Percentiles rank a stretch among this genome's conserved stretches.
Conservation (phyloP, 1,284 basidiomycete species). For the Xerocomus nothofagi region DNA sequence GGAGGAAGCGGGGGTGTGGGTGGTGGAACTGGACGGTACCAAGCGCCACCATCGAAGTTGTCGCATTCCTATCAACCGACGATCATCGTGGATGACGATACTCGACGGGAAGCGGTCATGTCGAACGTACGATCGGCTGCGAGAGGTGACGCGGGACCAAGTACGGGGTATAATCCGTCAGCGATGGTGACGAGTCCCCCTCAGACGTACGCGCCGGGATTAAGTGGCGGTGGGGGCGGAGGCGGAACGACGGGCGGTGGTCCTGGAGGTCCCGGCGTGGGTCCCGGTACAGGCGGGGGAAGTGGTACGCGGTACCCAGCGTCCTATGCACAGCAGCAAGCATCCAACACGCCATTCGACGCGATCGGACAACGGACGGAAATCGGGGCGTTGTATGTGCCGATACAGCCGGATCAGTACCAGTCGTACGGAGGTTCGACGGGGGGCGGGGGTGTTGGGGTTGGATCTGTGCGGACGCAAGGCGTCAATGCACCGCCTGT, state of each 20-base stretch:
- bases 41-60: conserved; percentile 63
- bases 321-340: conserved; percentile 46
- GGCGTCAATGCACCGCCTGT: conserved; percentile 31
- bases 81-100: conserved; percentile 63
- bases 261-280: not conserved
- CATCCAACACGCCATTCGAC: conserved; percentile 54
- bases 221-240: not conserved
- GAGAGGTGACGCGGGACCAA: conserved; percentile 44
- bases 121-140: conserved; percentile 73
- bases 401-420: conserved; percentile 78
- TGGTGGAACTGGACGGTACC: conserved; percentile 25
- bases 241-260: conserved; percentile 3
- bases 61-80: conserved; percentile 60
- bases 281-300: conserved; percentile 1
- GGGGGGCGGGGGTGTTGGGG: conserved; percentile 32
- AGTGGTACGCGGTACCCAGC: conserved; percentile 46
- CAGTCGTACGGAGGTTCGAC: conserved; percentile 49
- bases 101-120: conserved; percentile 68
- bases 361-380: conserved; percentile 61
- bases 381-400: conserved; percentile 67
- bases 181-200: conserved; percentile 70
- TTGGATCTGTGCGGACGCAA: conserved; percentile 40
- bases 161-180: conserved; percentile 45
- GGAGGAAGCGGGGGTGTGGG: conserved; percentile 15
- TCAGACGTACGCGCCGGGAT: conserved; percentile 57